Conservation (phyloP, 176 grass and related monocot species). For the Sorghum bicolor region Sorghum_bicolor_NCBIv3 NC_012872.2:20534501-20535000, state of each 20-base stretch:
- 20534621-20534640: no score
- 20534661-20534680: no score
- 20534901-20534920: slow-evolving; percentile 12
- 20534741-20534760: not conserved
- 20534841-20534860: slow-evolving; percentile 16
- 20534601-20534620: no score
- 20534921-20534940: slow-evolving; percentile 41
- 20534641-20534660: no score
- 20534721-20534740: not conserved
- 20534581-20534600: no score
- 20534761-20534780: not conserved
- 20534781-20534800: not conserved
- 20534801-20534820: not conserved
- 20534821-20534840: not conserved
- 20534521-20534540: no score
- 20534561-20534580: no score
- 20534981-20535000: not conserved
- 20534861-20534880: not conserved
- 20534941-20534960: slow-evolving; percentile 20
- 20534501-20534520: no score
- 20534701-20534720: no score
- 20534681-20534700: no score
- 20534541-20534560: no score
- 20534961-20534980: slow-evolving; percentile 36
- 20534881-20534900: slow-evolving; percentile 2